Percentiles rank a stretch among this genome's conserved stretches.
Evolutionary conservation across 2,329 filamentous ascomycete genomes (phyloP).

Genomic region (Penicillium capsulatum): DNA sequence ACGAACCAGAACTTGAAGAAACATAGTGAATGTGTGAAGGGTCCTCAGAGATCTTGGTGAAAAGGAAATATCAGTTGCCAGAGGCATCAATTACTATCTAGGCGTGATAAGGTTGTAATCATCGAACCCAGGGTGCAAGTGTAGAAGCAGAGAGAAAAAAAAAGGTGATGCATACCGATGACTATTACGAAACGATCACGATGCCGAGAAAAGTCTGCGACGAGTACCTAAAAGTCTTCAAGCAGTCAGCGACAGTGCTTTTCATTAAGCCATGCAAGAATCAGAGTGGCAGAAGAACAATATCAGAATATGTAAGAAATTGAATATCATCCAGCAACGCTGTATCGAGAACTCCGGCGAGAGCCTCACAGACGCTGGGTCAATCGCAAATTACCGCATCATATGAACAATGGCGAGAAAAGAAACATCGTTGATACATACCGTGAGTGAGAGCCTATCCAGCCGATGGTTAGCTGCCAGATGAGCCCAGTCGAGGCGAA

Average conservation of each 20-base stretch:
- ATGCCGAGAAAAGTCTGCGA: not conserved
- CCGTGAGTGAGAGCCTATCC: too few species aligned
- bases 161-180: conserved; percentile 24
- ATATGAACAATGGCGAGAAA: conserved; percentile 40
- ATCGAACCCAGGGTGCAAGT: conserved; percentile 46
- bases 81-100: conserved; percentile 66
- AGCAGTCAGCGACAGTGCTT: conserved; percentile 26
- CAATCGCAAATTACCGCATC: conserved; percentile 99
- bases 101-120: conserved; percentile 60
- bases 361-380: conserved; percentile 76
- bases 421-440: too few species aligned
- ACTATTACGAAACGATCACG: not conserved
- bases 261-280: too few species aligned
- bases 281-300: conserved; percentile 13
- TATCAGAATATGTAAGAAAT: conserved; percentile 99
- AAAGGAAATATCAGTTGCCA: conserved; percentile 54
- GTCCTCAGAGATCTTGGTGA: conserved; percentile 68
- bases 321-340: conserved; percentile 76
- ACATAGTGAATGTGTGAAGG: conserved; percentile 15
- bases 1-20: conserved; percentile 14
- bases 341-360: conserved; percentile 86
- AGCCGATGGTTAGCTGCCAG: too few species aligned
- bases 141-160: conserved; percentile 1
- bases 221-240: conserved; percentile 15
- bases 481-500: too few species aligned